Base-by-base conservation (phyloP, 768 basidiomycete species). In the Tephrocybe sp. region DNA sequence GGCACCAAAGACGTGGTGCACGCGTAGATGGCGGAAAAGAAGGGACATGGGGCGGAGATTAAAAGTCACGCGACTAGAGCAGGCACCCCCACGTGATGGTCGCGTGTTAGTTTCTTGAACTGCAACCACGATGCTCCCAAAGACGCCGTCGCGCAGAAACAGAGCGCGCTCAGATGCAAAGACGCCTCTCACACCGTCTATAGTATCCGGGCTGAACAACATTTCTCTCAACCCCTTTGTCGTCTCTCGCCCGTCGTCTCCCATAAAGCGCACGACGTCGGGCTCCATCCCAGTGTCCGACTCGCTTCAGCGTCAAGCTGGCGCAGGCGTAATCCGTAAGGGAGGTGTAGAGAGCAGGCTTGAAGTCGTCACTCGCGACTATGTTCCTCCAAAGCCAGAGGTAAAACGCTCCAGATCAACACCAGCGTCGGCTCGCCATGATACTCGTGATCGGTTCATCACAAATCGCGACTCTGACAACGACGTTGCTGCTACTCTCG, bases 1-100 rank as follows among this genome's bases (percentile, higher is more conserved):
- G 1, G 95, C 93, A 26, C 96, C 96, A 61, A 97, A 96, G 51
- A 98, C 74, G 64, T 96, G 92, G 66, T 94, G 90, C 25, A 93
- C 73, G 15, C 92, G 83, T 27, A 98, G 78, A 62, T 94, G 79
- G 60, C 82, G 85, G 74, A 89, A 95, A 37, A 98, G 84, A 18
- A 86, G 77, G 41, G 89, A 82, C 92, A 94, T 93, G 36, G 9
- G 18, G 31, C 18, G 21, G 42, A 51, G 49, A 38, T 19, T 24
- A 31, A 48, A n/a, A n/a, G n/a, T 24, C 24, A 35, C 25, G 28
- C 18, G 28, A 26, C 19, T 19, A 25, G 34, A 43, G 43, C 18
- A 44, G 25, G n/a, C 16, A 32, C 44, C n/a, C 0, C 25, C 44
- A 45, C 32, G 44, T 46, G 37, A 37, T 30, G 13, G 13, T n/a